Percentiles rank a stretch among this genome's conserved stretches.
These are phyloP conservation scores for Hypomontagnella monticulosa DNA, from an alignment of 495 filamentous ascomycete species.

Conservation along the genomic window DNA sequence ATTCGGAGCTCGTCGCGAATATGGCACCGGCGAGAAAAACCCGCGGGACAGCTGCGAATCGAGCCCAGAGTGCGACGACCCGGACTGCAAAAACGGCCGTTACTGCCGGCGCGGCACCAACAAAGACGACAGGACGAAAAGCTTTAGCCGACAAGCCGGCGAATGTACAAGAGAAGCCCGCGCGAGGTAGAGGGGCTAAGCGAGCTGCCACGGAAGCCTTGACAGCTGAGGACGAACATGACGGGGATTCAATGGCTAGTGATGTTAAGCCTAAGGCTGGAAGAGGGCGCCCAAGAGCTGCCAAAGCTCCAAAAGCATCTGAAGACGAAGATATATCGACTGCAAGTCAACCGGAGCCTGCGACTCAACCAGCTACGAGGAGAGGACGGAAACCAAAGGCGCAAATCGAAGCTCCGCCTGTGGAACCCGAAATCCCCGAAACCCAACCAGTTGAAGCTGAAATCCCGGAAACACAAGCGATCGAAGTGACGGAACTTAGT, in stretches of 20 bases:
- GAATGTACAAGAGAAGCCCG: slow-evolving; percentile 52
- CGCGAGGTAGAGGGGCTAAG: slow-evolving; percentile 47
- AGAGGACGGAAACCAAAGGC: slow-evolving; percentile 44
- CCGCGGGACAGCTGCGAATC: slow-evolving; percentile 47
- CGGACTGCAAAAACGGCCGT: slow-evolving; percentile 43
- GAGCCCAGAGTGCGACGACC: slow-evolving; percentile 44
- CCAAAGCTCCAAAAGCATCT: slow-evolving; percentile 33
- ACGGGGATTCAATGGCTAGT: slow-evolving; percentile 21
- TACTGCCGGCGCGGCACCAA: slow-evolving; percentile 39
- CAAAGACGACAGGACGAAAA: slow-evolving; percentile 52
- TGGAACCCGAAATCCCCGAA: slow-evolving; percentile 53
- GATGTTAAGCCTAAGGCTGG: slow-evolving; percentile 36
- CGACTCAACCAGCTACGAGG: slow-evolving; percentile 33
- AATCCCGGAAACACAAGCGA: slow-evolving; percentile 44
- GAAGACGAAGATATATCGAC: slow-evolving; percentile 40
- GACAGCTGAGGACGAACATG: slow-evolving; percentile 45
- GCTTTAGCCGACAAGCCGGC: slow-evolving; percentile 62
- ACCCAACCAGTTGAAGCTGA: slow-evolving; percentile 51
- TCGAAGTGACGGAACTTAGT: slow-evolving; percentile 42
- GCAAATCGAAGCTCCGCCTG: slow-evolving; percentile 29
- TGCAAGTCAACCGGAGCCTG: slow-evolving; percentile 23
- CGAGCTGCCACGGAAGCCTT: slow-evolving; percentile 58
- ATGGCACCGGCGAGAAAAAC: slow-evolving; percentile 59
- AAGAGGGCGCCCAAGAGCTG: slow-evolving; percentile 38
- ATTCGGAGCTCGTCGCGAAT: slow-evolving; percentile 47